Percentiles rank a stretch among this genome's conserved stretches.
phyloP scores from a whole-genome alignment of 345 rosid genomes.

The Schrenkiella parvula region DNA sequence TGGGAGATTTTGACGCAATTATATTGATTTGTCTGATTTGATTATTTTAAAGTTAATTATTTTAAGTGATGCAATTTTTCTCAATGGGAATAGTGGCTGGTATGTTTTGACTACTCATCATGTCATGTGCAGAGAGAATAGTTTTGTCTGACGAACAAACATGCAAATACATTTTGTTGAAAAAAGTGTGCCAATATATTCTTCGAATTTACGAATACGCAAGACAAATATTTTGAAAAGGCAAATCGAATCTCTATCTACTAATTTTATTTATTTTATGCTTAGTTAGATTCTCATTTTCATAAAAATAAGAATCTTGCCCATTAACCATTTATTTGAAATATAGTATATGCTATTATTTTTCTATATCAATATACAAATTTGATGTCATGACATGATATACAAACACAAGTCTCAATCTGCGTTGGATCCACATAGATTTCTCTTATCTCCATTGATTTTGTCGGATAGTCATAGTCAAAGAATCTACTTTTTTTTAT shows the following conservation, averaged over 20 bases:
- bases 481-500: slow-evolving; percentile 30
- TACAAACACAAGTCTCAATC: not conserved
- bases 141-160: slow-evolving; percentile 20
- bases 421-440: slow-evolving; percentile 37
- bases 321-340: not conserved
- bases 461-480: slow-evolving; percentile 38
- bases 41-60: slow-evolving; percentile 1
- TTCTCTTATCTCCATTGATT: slow-evolving; percentile 46
- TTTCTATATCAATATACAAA: not conserved
- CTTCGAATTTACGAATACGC: slow-evolving; percentile 26
- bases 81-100: no score
- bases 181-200: slow-evolving; percentile 17
- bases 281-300: slow-evolving; percentile 14
- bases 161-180: slow-evolving; percentile 14
- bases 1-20: not conserved
- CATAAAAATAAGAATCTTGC: slow-evolving; percentile 9
- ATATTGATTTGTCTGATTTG: not conserved
- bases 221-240: slow-evolving; percentile 29
- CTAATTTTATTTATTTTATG: not conserved
- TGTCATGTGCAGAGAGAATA: slow-evolving; percentile 30
- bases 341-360: not conserved
- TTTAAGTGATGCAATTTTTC: not conserved
- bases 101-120: slow-evolving; percentile 27
- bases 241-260: slow-evolving; percentile 24
- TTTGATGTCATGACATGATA: slow-evolving; percentile 12